Conservation (phyloP, 2,329 filamentous ascomycete genomes). For the Fusarium keratoplasticum region DNA sequence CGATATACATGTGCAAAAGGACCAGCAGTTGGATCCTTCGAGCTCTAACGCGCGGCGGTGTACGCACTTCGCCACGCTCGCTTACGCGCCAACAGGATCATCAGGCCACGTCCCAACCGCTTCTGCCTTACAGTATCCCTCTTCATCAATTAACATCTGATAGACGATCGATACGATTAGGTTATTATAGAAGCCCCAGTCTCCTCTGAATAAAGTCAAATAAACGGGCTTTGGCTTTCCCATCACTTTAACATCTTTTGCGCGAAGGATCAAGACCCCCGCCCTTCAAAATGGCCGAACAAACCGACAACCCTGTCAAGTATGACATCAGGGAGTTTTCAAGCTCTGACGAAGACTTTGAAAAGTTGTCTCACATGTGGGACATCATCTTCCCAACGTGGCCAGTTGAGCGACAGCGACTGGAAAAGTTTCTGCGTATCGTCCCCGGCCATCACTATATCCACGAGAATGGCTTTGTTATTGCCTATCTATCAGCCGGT, state of each 20-base stretch:
- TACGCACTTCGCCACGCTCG: not conserved
- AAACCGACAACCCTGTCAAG: not conserved
- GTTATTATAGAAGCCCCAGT: not conserved
- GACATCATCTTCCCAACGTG: conserved; percentile 36
- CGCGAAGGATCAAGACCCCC: not conserved
- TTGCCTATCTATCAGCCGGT: conserved; percentile 17
- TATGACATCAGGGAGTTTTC: conserved; percentile 24
- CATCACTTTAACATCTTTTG: not conserved
- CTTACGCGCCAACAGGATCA: not conserved
- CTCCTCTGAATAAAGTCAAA: not conserved
- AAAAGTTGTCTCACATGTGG: conserved; percentile 35
- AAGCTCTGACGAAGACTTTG: conserved; percentile 26
- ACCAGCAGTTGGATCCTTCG: not conserved
- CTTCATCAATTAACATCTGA: not conserved
- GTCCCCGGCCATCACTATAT: conserved; percentile 21
- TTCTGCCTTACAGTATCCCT: not conserved
- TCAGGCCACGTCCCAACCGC: not conserved
- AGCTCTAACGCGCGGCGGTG: not conserved
- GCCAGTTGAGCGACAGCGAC: conserved; percentile 19
- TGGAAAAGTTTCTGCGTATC: conserved; percentile 17
- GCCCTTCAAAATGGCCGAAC: conserved; percentile 8
- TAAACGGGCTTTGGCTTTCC: not conserved
- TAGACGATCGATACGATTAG: not conserved
- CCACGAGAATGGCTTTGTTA: conserved; percentile 32
- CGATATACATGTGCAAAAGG: not conserved